Evolutionary conservation across 2,329 filamentous ascomycete genomes (phyloP).

Genomic region (Chaetomium olivaceum): DNA sequence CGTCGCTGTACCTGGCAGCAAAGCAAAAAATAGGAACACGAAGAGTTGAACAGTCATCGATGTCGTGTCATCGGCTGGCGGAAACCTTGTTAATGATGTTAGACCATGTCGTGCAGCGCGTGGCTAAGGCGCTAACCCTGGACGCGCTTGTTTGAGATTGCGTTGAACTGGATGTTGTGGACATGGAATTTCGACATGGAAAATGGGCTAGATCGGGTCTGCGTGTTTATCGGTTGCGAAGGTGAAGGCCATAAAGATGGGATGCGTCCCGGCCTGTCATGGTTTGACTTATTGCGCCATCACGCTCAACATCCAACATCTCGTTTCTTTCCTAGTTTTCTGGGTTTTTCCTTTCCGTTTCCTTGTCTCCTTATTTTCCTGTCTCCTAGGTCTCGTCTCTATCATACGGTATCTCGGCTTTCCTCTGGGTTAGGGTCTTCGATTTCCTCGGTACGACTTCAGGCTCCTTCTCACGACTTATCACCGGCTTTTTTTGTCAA

Average conservation of each 20-base stretch:
- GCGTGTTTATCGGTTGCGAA: not conserved
- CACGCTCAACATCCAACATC: constrained; percentile 9
- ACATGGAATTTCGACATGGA: not conserved
- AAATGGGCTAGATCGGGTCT: not conserved
- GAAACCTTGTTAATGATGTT: not conserved
- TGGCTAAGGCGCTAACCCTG: constrained; percentile 19
- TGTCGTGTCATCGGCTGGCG: constrained; percentile 17
- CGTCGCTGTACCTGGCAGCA: not conserved
- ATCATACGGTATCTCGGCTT: constrained; percentile 6
- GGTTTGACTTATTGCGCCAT: constrained; percentile 15
- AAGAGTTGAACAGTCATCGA: not conserved
- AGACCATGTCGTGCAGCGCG: constrained; percentile 6
- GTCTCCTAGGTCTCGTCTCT: constrained; percentile 18
- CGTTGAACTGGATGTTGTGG: not conserved
- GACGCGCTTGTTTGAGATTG: constrained; percentile 26
- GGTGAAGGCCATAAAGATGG: constrained; percentile 6
- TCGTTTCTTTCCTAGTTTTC: constrained; percentile 28
- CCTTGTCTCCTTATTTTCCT: constrained; percentile 16
- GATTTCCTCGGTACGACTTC: not conserved
- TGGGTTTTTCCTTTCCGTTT: constrained; percentile 22
- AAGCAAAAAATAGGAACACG: constrained; percentile 15
- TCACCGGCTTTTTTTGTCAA: not conserved
- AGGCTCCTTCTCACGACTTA: not conserved
- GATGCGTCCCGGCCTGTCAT: not conserved
- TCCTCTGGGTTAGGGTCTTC: constrained; percentile 9